Evolutionary conservation across 2,329 filamentous ascomycete genomes (phyloP), one percentile per base, ranked within the genome.

Genomic region (Xylaria sp.): DNA sequence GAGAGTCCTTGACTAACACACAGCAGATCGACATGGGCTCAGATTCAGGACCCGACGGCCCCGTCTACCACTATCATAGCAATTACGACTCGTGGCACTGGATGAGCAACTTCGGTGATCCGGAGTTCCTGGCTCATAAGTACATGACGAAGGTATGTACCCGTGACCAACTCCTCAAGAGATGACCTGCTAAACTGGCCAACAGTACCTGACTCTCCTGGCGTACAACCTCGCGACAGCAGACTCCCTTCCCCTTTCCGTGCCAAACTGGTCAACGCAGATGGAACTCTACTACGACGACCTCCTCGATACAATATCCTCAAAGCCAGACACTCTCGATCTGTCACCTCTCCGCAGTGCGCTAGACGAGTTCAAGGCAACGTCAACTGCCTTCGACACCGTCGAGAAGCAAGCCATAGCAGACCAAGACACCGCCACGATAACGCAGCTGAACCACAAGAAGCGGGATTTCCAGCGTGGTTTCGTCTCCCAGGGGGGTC

Each of bases 1-100:
- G 10, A 13, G 10, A 46, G 10, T 13, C 3, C 1, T 10, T n/a
- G 10, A 7, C 67, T 18, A 66, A 65, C 46, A 2, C 1, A 59
- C 54, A 66, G 76, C 42, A 83, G 81, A 68, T 87, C 8, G 84
- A 89, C 62, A 76, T 87, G 18, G 80, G 82, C 2, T 84, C 85
- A 47, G 67, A 68, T 0, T 69, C 71, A 7, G 76, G 75, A 2
- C 56, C 68, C 0, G 70, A 72, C 0, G 81, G 84, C 47, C 77
- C 86, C 0, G 76, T 90, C 5, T 90, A 88, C 70, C 87, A 89
- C 64, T 95, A 94, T 69, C 90, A 95, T 71, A 62, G 84, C 63
- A 94, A 94, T 74, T 95, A 92, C 70, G 91, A 95, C 70, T 89
- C 83, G 39, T 92, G 90, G 70, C 78, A 87, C 68, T 95, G 91